A percentile compares a stretch with the other conserved stretches of the same genome.
Conservation (phyloP, 2,329 filamentous ascomycete genomes). For the Trichoderma sp. region DNA sequence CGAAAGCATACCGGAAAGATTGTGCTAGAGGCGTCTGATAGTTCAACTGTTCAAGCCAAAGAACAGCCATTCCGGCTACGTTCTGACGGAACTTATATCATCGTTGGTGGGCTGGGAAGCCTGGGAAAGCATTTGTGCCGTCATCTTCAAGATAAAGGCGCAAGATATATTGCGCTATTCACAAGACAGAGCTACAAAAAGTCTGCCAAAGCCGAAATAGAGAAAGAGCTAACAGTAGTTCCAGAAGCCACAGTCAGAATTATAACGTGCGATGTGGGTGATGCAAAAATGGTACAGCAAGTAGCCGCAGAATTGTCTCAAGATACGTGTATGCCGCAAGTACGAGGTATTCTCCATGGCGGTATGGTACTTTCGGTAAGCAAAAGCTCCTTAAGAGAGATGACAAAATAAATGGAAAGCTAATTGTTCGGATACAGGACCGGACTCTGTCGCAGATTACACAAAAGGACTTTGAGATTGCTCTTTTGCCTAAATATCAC, state of each 20-base stretch:
- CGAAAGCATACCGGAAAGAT: conserved; percentile 49
- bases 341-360: conserved; percentile 5
- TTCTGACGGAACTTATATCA: conserved; percentile 38
- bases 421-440: not conserved
- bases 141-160: conserved; percentile 41
- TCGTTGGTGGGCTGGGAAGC: conserved; percentile 45
- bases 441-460: conserved; percentile 40
- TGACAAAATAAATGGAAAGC: not conserved
- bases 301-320: not conserved
- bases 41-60: not conserved
- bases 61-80: conserved; percentile 27
- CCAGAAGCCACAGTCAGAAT: not conserved
- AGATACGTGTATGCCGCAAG: not conserved
- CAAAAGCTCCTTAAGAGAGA: too few species aligned
- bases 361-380: conserved; percentile 15
- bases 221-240: not conserved
- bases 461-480: conserved; percentile 37
- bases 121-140: conserved; percentile 42
- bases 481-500: conserved; percentile 38
- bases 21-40: conserved; percentile 35
- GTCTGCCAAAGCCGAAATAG: not conserved
- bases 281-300: not conserved
- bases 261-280: conserved; percentile 5
- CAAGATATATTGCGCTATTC: conserved; percentile 38
- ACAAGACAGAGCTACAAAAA: conserved; percentile 20